These are phyloP conservation scores for Phyllosticta paracitricarpa DNA, from an alignment of 2,329 filamentous ascomycete species.

Conservation along the genomic window DNA sequence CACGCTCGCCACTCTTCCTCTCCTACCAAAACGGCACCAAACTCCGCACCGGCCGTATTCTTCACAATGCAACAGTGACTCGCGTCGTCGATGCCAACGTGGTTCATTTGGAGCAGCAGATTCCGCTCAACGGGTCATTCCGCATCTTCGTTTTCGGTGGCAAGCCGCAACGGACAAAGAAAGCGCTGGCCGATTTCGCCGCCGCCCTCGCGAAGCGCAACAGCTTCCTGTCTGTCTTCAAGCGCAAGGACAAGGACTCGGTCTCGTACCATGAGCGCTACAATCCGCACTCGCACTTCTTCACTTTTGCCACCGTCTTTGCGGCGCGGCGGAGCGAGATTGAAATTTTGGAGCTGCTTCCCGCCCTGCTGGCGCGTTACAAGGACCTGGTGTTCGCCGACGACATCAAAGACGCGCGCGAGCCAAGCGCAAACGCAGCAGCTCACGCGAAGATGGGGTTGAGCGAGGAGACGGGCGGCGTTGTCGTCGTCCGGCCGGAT, in stretches of 20 bases:
- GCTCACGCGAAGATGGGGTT: conserved; percentile 85
- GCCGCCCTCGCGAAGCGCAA: conserved; percentile 51
- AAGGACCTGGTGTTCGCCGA: conserved; percentile 78
- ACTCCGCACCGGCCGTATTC: conserved; percentile 62
- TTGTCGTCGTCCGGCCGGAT: conserved; percentile 78
- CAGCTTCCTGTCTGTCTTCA: conserved; percentile 54
- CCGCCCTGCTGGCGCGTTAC: conserved; percentile 62
- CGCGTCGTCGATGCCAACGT: conserved; percentile 82
- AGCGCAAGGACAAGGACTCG: not conserved
- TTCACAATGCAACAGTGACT: conserved; percentile 72
- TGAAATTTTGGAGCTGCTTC: conserved; percentile 62
- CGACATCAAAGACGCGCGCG: conserved; percentile 62
- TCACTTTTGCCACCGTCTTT: conserved; percentile 69
- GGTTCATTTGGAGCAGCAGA: conserved; percentile 81
- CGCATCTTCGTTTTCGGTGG: conserved; percentile 82
- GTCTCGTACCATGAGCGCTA: conserved; percentile 71
- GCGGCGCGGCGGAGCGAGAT: conserved; percentile 57
- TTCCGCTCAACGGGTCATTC: conserved; percentile 82
- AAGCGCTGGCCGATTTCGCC: conserved; percentile 62
- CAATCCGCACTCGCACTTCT: conserved; percentile 77
- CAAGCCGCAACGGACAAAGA: conserved; percentile 44
- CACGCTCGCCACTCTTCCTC: conserved; percentile 60
- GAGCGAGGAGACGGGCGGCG: conserved; percentile 59
- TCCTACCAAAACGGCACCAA: conserved; percentile 45
- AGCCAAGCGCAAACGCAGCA: conserved; percentile 59